phyloP scores from a whole-genome alignment of 495 filamentous ascomycete genomes.

The Tuber melanosporum region DNA sequence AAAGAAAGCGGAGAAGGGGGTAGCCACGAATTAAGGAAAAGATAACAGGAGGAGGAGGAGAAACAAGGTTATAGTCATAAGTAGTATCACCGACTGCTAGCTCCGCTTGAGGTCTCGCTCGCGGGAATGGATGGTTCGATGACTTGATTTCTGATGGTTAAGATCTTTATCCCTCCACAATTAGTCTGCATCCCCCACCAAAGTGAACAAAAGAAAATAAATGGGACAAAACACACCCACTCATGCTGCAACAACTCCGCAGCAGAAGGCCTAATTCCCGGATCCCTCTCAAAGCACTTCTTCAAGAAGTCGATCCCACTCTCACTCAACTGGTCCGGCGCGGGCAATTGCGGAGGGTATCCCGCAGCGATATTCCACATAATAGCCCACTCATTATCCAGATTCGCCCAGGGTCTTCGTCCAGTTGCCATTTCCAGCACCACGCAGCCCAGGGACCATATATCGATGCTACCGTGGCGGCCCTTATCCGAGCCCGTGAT shows the following conservation, averaged over 20 bases:
- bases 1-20: background rate
- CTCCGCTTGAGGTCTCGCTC: slow-evolving; percentile 28
- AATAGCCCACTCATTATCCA: slow-evolving; percentile 99
- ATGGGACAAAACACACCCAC: slow-evolving; percentile 61
- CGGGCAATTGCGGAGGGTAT: slow-evolving; percentile 78
- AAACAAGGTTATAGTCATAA: background rate
- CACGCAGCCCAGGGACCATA: slow-evolving; percentile 96
- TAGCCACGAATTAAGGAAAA: too few species aligned
- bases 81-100: background rate
- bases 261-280: slow-evolving; percentile 67
- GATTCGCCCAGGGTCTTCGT: slow-evolving; percentile 86
- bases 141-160: slow-evolving; percentile 40
- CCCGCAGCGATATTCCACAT: slow-evolving; percentile 99
- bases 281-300: slow-evolving; percentile 82
- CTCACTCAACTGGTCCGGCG: slow-evolving; percentile 72
- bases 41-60: background rate
- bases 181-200: background rate
- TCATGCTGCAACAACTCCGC: slow-evolving; percentile 90
- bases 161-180: slow-evolving; percentile 23
- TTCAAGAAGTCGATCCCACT: slow-evolving; percentile 80
- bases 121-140: slow-evolving; percentile 38
- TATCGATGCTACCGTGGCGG: slow-evolving; percentile 80
- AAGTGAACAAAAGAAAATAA: background rate
- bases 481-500: slow-evolving; percentile 76
- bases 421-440: slow-evolving; percentile 97